Evolutionary conservation across 495 filamentous ascomycete species (phyloP), one percentile per base, ranked within the genome.

Genomic region (Penicillium canescens): DNA sequence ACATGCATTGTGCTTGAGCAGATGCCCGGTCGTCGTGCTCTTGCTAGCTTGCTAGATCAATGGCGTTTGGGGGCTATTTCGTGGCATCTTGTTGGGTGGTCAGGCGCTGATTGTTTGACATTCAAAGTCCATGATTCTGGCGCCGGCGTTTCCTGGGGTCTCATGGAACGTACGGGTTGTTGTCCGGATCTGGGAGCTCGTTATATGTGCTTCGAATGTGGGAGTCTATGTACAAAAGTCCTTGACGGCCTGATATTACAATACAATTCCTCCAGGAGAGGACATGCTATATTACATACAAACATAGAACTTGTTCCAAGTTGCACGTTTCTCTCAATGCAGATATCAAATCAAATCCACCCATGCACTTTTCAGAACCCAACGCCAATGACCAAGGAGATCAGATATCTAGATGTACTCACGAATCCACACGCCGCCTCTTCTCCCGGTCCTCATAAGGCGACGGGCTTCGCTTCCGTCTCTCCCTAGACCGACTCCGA

Each of bases 381-480:
- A 69, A 69, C 67, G 55, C 66, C 70, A 61, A 31, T 59, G 53
- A 24, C 16, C 3, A 39, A 41, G 26, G 40, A 54, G 48, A 38
- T 52, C 46, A 40, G 20, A 40, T 31, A 31, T 31, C 28, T 31
- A 24, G 28, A 31, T 9, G 28, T 61, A 54, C 64, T 54, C 59
- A 70, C 55, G 59, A 56, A 55, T 59, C 82, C 60, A 86, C 75
- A 55, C 79, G 83, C 45, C 85, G 80, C 56, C 88, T 81, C 66
- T 90, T 90, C 50, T 90, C 87, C 33, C 81, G 78, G 61, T 86
- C 81, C 21, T 73, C 66, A 56, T 85, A 82, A 7, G 78, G 79
- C 20, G 87, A 89, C 9, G 78, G 81, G 47, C 83, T 86, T 42
- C 87, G 76, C 66, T 89, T 90, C 53, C 83, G 71, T 21, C 82